phyloP scores from a whole-genome alignment of 177 flowering plant genomes.

The Vitis hybrid region DNA sequence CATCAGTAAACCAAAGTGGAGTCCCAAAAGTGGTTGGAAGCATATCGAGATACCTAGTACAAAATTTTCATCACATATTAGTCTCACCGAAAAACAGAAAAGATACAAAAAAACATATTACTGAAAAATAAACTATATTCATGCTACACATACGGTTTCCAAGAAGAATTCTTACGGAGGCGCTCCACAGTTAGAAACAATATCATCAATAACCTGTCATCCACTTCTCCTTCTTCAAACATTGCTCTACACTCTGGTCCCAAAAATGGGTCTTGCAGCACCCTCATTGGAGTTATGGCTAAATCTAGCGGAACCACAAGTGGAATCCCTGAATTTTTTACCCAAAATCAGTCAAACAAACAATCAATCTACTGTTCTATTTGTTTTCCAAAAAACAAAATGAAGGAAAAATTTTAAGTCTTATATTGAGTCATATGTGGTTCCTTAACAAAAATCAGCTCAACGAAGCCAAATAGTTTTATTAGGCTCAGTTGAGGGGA shows the following conservation, averaged over 20 bases:
- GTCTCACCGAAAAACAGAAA: not conserved
- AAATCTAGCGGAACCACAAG: constrained; percentile 87
- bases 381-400: too few relatives aligned
- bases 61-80: constrained; percentile 9
- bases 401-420: too few relatives aligned
- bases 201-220: constrained; percentile 86
- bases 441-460: not conserved
- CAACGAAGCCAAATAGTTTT: not conserved
- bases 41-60: constrained; percentile 80
- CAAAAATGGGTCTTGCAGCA: constrained; percentile 74
- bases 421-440: too few relatives aligned
- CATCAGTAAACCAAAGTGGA: constrained; percentile 90
- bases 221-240: constrained; percentile 91
- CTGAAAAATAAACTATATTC: not conserved
- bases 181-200: constrained; percentile 81
- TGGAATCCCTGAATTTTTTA: constrained; percentile 46
- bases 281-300: constrained; percentile 98
- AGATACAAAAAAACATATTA: not conserved
- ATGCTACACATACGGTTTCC: constrained; percentile 81
- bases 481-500: not conserved
- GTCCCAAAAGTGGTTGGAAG: constrained; percentile 81
- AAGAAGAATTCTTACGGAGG: constrained; percentile 74
- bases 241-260: constrained; percentile 87
- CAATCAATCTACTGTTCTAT: too few relatives aligned
- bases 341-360: not conserved